Percentiles rank a stretch among this genome's conserved stretches.
These are phyloP conservation scores for Moringa oleifera DNA, from an alignment of 345 rosid species.

Conservation along the genomic window DNA sequence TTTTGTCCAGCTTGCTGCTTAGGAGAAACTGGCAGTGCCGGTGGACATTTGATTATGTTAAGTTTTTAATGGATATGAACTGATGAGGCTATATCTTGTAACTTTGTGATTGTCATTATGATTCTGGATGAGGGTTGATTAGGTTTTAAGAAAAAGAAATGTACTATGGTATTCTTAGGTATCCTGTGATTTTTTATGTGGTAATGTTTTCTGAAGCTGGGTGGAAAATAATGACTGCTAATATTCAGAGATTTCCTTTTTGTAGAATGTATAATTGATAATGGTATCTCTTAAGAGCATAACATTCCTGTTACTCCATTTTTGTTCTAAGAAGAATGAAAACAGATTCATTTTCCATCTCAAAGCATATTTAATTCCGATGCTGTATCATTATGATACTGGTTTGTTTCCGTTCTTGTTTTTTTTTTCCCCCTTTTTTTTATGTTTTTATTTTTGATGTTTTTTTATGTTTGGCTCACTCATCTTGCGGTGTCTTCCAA, in stretches of 20 bases:
- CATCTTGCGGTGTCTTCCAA: conserved; percentile 10
- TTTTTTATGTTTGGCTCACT: not conserved
- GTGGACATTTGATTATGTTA: not conserved
- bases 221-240: not conserved
- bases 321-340: too few species aligned
- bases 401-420: not conserved
- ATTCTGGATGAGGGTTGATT: too few species aligned
- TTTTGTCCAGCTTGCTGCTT: not conserved
- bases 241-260: not conserved
- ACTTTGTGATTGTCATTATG: too few species aligned
- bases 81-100: too few species aligned
- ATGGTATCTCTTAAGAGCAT: not conserved
- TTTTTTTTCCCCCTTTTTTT: too few species aligned
- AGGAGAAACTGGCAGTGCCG: not conserved
- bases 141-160: too few species aligned
- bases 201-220: not conserved
- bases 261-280: not conserved
- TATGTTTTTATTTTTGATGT: not conserved
- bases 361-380: too few species aligned
- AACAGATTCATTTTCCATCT: too few species aligned
- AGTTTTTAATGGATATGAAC: not conserved
- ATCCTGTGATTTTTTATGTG: not conserved
- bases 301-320: too few species aligned
- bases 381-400: too few species aligned
- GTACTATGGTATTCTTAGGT: not conserved